Base-by-base conservation (phyloP, 768 basidiomycete species). In the Amanita rubescens region DNA sequence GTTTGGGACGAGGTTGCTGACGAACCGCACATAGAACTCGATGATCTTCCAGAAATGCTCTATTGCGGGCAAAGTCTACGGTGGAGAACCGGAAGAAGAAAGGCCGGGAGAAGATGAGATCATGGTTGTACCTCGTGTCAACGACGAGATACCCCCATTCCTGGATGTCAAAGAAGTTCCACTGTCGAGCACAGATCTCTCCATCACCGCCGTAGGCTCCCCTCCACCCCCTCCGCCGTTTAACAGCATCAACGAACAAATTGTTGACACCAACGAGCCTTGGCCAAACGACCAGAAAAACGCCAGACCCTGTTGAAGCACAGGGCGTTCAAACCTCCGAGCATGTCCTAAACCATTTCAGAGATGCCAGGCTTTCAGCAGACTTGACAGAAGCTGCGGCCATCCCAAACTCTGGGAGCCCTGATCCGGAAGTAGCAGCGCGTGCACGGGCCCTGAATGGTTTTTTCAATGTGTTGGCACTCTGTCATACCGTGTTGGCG, bases 11-110 rank as follows among this genome's bases (percentile, higher is more conserved):
- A 25, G 32, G 27, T 38, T 12, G n/a, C 38, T 42, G 38, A 35
- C 11, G 15, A 3, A 20, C n/a, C 22, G 8, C 8, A 4, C 53
- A 9, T 61, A 93, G 87, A 93, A 94, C 61, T 76, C 78, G 5
- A 92, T 99, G 96, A 77, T 95, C 25, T 99, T 98, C 74, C 80
- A 90, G 30, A 82, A 91, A 65, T 96, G 94, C 63, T 93, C 92
- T 2, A 81, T 99, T 32, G 91, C 82, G 0, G 94, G 93, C 12
- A 82, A 78, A 59, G 75, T 80, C 5, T 99, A 98, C 71, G 72
- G 70, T 19, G 94, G 93, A 8, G 86, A 91, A 59, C 68, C 49
- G 6, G 55, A 60, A 34, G 67, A 65, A 7, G 69, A 71, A 66
- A 17, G 59, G 65, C 14, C 65, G 65, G 42, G 59, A 33, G 59